A percentile compares a stretch with the other conserved stretches of the same genome.
Conservation (phyloP, 1,139 yeast genomes). For the Yamadazyma epiphylla region DNA sequence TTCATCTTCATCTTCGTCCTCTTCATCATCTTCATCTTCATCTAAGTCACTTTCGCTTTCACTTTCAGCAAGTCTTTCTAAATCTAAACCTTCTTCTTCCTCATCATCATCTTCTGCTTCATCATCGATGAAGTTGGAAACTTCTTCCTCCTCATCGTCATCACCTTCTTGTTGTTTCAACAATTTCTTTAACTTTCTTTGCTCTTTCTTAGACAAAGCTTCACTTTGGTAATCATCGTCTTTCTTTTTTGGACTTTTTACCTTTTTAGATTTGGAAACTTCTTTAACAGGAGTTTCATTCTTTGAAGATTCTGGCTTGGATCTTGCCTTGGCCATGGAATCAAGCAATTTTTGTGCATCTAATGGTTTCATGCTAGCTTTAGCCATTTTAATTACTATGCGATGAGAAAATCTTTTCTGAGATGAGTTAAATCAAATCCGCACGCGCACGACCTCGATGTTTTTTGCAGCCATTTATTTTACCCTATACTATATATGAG, state of each 20-base stretch:
- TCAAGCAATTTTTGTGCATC: slow-evolving; percentile 26
- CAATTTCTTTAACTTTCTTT: slow-evolving; percentile 58
- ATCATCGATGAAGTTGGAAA: slow-evolving; percentile 21
- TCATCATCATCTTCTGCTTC: slow-evolving; percentile 29
- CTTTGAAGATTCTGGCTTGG: slow-evolving; percentile 17
- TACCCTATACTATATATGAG: too few relatives aligned
- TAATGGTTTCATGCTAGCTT: slow-evolving; percentile 31
- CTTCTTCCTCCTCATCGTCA: slow-evolving; percentile 19
- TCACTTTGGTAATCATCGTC: slow-evolving; percentile 43
- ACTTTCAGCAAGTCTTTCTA: slow-evolving; percentile 56
- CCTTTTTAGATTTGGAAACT: slow-evolving; percentile 5
- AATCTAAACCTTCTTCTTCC: slow-evolving; percentile 40
- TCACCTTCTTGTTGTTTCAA: slow-evolving; percentile 18
- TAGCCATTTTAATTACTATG: slow-evolving; percentile 24
- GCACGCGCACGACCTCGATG: too few relatives aligned
- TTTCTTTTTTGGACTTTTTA: slow-evolving; percentile 13
- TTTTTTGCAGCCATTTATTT: slow-evolving; percentile 2
- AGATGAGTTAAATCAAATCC: slow-evolving; percentile 5
- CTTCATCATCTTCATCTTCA: slow-evolving; percentile 42
- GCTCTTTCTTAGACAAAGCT: slow-evolving; percentile 58
- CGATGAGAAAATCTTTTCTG: slow-evolving; percentile 10
- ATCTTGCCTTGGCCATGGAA: slow-evolving; percentile 21
- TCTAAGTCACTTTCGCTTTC: slow-evolving; percentile 40
- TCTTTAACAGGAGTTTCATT: slow-evolving; percentile 2
- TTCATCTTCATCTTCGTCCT: slow-evolving; percentile 41